Conservation (phyloP, 2,329 filamentous ascomycete genomes). For the Exserohilum turcica region DNA sequence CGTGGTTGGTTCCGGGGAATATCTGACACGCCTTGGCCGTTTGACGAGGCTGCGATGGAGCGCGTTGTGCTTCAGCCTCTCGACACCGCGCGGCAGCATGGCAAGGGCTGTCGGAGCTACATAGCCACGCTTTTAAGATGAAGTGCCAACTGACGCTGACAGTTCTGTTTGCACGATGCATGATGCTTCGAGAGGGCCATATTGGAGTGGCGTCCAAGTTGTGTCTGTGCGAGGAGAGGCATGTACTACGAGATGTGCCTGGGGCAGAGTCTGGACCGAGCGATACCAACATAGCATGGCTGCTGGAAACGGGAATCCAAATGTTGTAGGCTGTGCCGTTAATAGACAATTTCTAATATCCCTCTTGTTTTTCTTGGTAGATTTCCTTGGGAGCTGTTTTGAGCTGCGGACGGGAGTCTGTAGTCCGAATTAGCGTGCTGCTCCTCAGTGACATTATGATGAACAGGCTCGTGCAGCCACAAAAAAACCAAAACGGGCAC, state of each 20-base stretch:
- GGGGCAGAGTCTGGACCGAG: conserved; percentile 49
- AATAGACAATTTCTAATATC: neutral
- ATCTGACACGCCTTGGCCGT: conserved; percentile 37
- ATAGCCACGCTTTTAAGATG: neutral
- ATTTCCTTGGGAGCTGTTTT: neutral
- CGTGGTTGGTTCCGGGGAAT: conserved; percentile 23
- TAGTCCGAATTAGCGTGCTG: neutral
- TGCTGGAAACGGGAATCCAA: neutral
- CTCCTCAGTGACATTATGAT: neutral
- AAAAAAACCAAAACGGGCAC: neutral
- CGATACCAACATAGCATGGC: conserved; percentile 18
- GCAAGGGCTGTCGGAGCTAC: conserved; percentile 6
- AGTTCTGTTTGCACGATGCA: neutral
- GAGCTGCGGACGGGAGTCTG: neutral
- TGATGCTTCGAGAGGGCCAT: neutral
- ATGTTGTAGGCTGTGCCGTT: neutral
- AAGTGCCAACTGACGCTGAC: neutral
- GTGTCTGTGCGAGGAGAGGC: conserved; percentile 35
- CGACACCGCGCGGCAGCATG: conserved; percentile 2
- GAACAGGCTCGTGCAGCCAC: neutral
- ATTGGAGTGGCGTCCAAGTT: neutral
- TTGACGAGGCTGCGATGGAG: conserved; percentile 29
- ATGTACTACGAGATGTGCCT: conserved; percentile 54
- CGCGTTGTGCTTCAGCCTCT: conserved; percentile 30
- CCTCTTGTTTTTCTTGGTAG: neutral